Base-by-base conservation (phyloP, 176 grass and related monocot genomes). In the Eragrostis nindensis region DNA sequence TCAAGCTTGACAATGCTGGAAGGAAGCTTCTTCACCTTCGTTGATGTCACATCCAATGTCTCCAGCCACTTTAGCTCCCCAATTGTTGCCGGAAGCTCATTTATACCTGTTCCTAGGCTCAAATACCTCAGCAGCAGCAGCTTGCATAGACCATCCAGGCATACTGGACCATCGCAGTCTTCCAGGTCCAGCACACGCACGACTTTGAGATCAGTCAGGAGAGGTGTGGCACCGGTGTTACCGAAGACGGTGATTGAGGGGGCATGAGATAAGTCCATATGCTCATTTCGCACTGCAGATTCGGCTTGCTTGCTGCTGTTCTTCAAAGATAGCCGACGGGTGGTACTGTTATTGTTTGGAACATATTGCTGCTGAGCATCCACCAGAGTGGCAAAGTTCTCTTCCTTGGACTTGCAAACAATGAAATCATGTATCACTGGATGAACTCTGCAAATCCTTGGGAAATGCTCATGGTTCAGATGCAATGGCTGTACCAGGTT, bases 41-140 rank as follows among this genome's bases (percentile, higher is more conserved):
- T 90, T 6, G 73, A 81, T 52, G 73, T 83, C 68, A 90, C 79
- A 60, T 90, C 88, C 47, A 90, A 57, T 26, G 88, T 86, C 74
- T 83, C 59, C 22, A 90, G 66, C 26, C 72, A 90, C 67, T 6
- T 76, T 43, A 90, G 65, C 3, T 90, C 73, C 26, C 83, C 84
- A 40, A 83, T 86, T 77, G 77, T 21, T 38, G 13, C 27, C 1
- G 83, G 88, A 6, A 90, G 56, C 19, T 64, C 72, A 14, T 52
- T 78, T 26, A 26, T 36, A 77, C 27, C 64, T 14, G 83, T 90
- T 54, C 74, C 84, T 44, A 90, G 74, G 75, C 26, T 86, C 71
- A 90, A 63, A 64, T 85, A 90, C 67, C 71, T 90, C 62, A 90
- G 59, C 15, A 80, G 78, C 43, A 86, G 3, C 65, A 90, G 15